A percentile compares a stretch with the other conserved stretches of the same genome.
phyloP scores from a whole-genome alignment of 805 yeast species.

The Nematodospora valgi region DNA sequence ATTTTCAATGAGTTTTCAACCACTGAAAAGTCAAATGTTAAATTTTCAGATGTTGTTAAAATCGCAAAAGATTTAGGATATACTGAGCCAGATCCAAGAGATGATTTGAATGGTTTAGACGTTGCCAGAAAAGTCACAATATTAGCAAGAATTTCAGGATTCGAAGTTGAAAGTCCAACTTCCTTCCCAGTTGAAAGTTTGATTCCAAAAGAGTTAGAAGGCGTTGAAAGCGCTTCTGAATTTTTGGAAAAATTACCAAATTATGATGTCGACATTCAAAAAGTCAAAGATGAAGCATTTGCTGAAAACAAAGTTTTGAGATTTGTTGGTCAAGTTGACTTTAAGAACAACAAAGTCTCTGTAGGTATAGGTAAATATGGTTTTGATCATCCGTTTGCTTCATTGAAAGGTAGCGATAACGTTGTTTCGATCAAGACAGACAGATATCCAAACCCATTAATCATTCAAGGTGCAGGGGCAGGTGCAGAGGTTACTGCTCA shows the following conservation, averaged over 20 bases:
- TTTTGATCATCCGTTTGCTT: slow-evolving; percentile 90
- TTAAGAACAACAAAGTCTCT: slow-evolving; percentile 62
- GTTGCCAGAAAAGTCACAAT: slow-evolving; percentile 98
- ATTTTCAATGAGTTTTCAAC: slow-evolving; percentile 92
- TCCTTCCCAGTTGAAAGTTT: slow-evolving; percentile 93
- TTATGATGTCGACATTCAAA: slow-evolving; percentile 76
- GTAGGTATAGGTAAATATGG: slow-evolving; percentile 90
- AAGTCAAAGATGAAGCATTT: slow-evolving; percentile 77
- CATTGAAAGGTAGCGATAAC: slow-evolving; percentile 93
- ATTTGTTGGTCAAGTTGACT: slow-evolving; percentile 88
- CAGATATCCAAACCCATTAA: slow-evolving; percentile 89
- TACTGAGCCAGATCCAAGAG: slow-evolving; percentile 99
- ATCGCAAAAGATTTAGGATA: slow-evolving; percentile 90
- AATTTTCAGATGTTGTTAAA: slow-evolving; percentile 85
- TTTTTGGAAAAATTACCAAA: slow-evolving; percentile 78
- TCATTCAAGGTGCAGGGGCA: slow-evolving; percentile 97
- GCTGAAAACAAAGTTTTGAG: slow-evolving; percentile 83
- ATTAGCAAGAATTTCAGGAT: slow-evolving; percentile 89
- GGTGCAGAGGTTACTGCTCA: slow-evolving; percentile 69
- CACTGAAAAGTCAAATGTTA: slow-evolving; percentile 50
- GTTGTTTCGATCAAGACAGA: slow-evolving; percentile 88
- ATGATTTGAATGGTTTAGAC: slow-evolving; percentile 95
- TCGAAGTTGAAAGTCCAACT: slow-evolving; percentile 78
- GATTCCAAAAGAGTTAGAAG: slow-evolving; percentile 83
- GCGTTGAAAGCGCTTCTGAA: slow-evolving; percentile 68